Evolutionary conservation across 1,284 basidiomycete genomes (phyloP).

Genomic region (Pyrrhoderma noxium): DNA sequence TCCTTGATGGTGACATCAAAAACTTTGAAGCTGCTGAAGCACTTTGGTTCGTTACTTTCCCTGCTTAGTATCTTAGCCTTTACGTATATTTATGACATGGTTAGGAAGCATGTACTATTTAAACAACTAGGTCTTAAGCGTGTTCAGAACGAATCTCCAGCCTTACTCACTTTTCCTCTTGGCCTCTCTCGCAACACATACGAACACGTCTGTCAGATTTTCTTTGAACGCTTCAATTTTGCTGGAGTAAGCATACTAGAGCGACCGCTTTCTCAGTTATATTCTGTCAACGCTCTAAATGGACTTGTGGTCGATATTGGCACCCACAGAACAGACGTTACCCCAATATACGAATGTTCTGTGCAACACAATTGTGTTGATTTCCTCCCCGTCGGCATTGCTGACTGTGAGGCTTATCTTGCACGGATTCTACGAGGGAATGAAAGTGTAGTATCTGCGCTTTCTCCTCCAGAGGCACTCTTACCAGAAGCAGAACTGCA

Average conservation of each 20-base stretch:
- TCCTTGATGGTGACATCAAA: conserved; percentile 63
- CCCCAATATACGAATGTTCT: conserved; percentile 76
- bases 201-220: conserved; percentile 77
- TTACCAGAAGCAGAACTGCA: conserved; percentile 37
- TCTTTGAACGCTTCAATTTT: conserved; percentile 95
- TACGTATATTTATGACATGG: conserved; percentile 17
- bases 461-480: conserved; percentile 46
- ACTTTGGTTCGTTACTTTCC: conserved; percentile 59
- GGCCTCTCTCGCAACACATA: conserved; percentile 68
- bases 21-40: conserved; percentile 93
- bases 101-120: conserved; percentile 82
- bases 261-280: conserved; percentile 79
- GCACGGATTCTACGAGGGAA: conserved; percentile 63
- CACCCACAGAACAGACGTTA: conserved; percentile 66
- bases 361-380: conserved; percentile 55
- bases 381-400: conserved; percentile 57
- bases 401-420: conserved; percentile 72
- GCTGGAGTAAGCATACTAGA: conserved; percentile 82
- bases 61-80: conserved; percentile 7
- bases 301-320: conserved; percentile 87
- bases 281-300: conserved; percentile 70
- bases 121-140: conserved; percentile 69
- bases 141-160: conserved; percentile 81
- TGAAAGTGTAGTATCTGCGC: conserved; percentile 50
- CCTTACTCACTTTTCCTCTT: conserved; percentile 67